These are phyloP conservation scores for Sicyos edulis DNA, from an alignment of 306 rosid species.

Conservation along the genomic window DNA sequence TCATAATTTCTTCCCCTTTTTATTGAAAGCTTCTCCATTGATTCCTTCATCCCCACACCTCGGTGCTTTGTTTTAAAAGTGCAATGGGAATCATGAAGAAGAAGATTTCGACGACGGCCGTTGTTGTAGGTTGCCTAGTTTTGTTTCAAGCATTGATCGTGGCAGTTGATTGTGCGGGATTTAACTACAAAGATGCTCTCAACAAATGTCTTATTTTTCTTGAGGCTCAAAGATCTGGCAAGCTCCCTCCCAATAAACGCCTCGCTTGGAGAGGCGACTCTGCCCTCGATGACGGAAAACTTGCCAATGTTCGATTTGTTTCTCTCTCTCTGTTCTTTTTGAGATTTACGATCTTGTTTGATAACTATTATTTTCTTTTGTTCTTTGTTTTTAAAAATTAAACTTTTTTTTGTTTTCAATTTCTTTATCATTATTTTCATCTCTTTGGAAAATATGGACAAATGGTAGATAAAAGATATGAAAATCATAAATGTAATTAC, in stretches of 20 bases:
- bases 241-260: constrained; percentile 59
- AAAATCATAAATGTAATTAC: too few relatives aligned
- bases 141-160: constrained; percentile 35
- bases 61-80: not conserved
- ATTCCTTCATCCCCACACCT: not conserved
- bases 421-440: too few relatives aligned
- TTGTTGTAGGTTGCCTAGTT: constrained; percentile 45
- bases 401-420: too few relatives aligned
- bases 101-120: constrained; percentile 32
- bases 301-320: constrained; percentile 33
- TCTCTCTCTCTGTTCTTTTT: not conserved
- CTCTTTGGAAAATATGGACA: too few relatives aligned
- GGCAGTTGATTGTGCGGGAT: constrained; percentile 27
- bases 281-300: constrained; percentile 66
- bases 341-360: too few relatives aligned
- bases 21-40: not conserved
- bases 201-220: constrained; percentile 69
- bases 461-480: too few relatives aligned
- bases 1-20: not conserved
- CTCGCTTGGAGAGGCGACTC: constrained; percentile 90
- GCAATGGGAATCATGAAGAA: constrained; percentile 26
- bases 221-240: constrained; percentile 93
- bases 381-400: too few relatives aligned
- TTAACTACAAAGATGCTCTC: constrained; percentile 79
- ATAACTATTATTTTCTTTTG: too few relatives aligned